A percentile compares a stretch with the other conserved stretches of the same genome.
Evolutionary conservation across 1,284 basidiomycete genomes (phyloP).

Genomic region (Rhizopogon hawkerae): DNA sequence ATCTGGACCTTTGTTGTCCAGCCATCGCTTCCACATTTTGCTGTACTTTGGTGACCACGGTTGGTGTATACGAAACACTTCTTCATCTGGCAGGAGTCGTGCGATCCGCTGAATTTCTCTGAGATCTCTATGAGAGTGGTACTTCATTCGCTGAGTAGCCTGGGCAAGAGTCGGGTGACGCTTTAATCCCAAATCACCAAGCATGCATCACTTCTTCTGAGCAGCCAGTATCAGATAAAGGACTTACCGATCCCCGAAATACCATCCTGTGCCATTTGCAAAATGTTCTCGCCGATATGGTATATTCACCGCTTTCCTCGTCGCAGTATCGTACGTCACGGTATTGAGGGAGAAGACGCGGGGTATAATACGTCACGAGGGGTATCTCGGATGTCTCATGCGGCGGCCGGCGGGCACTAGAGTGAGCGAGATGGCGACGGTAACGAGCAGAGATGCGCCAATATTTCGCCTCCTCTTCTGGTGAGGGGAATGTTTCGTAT

Average conservation of each 20-base stretch:
- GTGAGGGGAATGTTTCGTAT: constrained; percentile 16
- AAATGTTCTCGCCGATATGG: constrained; percentile 25
- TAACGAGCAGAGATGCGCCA: constrained; percentile 24
- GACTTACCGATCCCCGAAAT: constrained; percentile 28
- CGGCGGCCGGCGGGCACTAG: not conserved
- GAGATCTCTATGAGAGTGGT: constrained; percentile 30
- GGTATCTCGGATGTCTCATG: constrained; percentile 6
- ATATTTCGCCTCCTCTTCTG: constrained; percentile 22
- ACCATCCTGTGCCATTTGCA: constrained; percentile 38
- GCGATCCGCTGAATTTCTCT: constrained; percentile 33
- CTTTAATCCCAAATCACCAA: constrained; percentile 15
- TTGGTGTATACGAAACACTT: constrained; percentile 18
- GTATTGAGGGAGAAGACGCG: constrained; percentile 24
- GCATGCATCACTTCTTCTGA: not conserved
- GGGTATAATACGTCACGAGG: constrained; percentile 23
- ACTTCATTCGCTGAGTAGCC: constrained; percentile 24
- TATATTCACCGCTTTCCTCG: constrained; percentile 6
- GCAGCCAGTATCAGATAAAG: not conserved
- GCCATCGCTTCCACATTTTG: constrained; percentile 30
- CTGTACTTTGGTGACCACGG: constrained; percentile 20
- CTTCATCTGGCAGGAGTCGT: constrained; percentile 25
- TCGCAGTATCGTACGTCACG: constrained; percentile 10
- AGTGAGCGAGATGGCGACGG: constrained; percentile 16
- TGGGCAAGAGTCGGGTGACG: constrained; percentile 26
- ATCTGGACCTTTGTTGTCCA: constrained; percentile 16